phyloP scores from a whole-genome alignment of 106 monocot species.

The Posidonia australis region DNA sequence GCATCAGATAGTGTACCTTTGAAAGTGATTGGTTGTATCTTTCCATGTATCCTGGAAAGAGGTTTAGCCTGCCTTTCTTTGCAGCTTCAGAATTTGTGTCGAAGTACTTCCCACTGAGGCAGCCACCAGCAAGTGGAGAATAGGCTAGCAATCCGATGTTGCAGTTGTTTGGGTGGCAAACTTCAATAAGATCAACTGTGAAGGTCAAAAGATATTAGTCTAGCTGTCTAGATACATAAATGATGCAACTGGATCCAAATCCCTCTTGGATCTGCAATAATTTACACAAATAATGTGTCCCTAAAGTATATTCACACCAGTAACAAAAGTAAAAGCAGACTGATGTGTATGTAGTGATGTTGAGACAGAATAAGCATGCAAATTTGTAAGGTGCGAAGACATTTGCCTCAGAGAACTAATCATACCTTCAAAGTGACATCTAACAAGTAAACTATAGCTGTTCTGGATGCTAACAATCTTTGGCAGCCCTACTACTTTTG shows the following conservation, averaged over 20 bases:
- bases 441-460: slow-evolving; percentile 62
- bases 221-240: neutral
- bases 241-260: too few relatives aligned
- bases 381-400: too few relatives aligned
- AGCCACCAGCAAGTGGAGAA: slow-evolving; percentile 77
- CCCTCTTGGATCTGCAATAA: too few relatives aligned
- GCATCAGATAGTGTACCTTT: slow-evolving; percentile 33
- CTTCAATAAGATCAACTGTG: slow-evolving; percentile 90
- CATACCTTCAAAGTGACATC: slow-evolving; percentile 71
- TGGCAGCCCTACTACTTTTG: slow-evolving; percentile 68
- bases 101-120: slow-evolving; percentile 78
- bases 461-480: slow-evolving; percentile 95
- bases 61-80: slow-evolving; percentile 55
- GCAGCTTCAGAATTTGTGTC: slow-evolving; percentile 46
- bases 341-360: too few relatives aligned
- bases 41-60: slow-evolving; percentile 92
- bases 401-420: too few relatives aligned
- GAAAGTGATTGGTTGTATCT: slow-evolving; percentile 72
- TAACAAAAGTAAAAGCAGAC: neutral
- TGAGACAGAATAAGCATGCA: too few relatives aligned
- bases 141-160: slow-evolving; percentile 83
- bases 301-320: neutral
- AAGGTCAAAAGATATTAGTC: neutral
- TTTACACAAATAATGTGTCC: neutral
- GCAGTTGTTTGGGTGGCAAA: slow-evolving; percentile 83